Evolutionary conservation across 371 early-diverging fungal genomes (phyloP), one percentile per base, ranked within the genome.

Genomic region (Sporodiniella umbellata): DNA sequence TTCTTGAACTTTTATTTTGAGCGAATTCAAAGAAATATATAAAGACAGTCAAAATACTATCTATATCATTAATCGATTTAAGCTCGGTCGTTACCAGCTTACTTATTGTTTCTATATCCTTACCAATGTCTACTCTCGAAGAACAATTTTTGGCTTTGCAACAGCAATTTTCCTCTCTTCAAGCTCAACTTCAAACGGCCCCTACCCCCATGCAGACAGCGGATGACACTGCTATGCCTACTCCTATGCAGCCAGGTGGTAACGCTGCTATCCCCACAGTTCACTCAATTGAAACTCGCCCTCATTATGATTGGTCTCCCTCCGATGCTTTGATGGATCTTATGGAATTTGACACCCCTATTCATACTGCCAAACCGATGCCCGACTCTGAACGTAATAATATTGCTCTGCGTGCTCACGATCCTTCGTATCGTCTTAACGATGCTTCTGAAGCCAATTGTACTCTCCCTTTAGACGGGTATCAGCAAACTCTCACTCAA

Each of bases 311-410:
- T 12, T 55, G 56, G 56, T 25, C 33, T 8, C 50, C 53, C 22
- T 31, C 48, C 17, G 48, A 31, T 1, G 15, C 1, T 6, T 38
- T 55, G 3, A 10, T 28, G 0, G 19, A 40, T 6, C n/a, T 48
- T 6, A 18, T 48, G 39, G 8, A 48, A 2, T 26, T 48, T n/a
- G 39, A 48, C 25, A 22, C 42, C 14, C 50, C 30, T 14, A 12
- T 42, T 3, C n/a, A 42, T 14, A 28, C 42, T 7, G 8, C 50
- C 4, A 7, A n/a, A 3, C 2, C n/a, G 12, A 2, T n/a, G 2
- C 6, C 15, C 7, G 51, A 56, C 37, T 33, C 45, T 18, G 55
- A 60, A 24, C 48, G 55, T 14, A 51, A 56, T 19, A 49, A 59
- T 19, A 33, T 64, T 0, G 56, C 60, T 17, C 17, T 59, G 0